Evolutionary conservation across 495 filamentous ascomycete species (phyloP), one percentile per base, ranked within the genome.

Genomic region (Bathelium albidoporum): DNA sequence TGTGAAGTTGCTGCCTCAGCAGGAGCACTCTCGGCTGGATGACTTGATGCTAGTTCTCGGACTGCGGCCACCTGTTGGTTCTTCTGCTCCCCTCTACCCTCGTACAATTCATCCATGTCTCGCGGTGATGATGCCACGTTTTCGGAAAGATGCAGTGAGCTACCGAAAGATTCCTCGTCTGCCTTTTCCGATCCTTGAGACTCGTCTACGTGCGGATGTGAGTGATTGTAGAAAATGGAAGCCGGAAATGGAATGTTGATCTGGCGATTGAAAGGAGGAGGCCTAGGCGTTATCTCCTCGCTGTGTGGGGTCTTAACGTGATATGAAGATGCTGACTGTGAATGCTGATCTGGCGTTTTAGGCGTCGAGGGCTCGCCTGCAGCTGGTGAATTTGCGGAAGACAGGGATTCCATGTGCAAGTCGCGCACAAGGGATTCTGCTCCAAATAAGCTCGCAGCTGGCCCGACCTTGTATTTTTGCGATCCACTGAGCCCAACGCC

Each of bases 401-500:
- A 66, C 20, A 77, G 77, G 59, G 86, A 87, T 62, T 81, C 80
- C 84, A 89, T 87, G 66, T 88, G 81, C 60, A 89, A 74, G 67
- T 85, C 80, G 65, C 83, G 79, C 65, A 90, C 83, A 64, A 88
- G 73, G 12, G 82, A 85, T 73, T 88, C 86, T 60, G 87, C 81
- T 43, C 85, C 87, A 65, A 84, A 79, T 36, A 89, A 75, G 72
- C 86, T 89, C 36, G 83, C 73, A 58, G 81, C 80, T 53, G 76
- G 76, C 63, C 73, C 74, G 67, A 65, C 77, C 75, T 66, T 55
- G 75, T 20, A 29, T 71, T 60, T 74, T 70, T 59, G 73, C 74
- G 64, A 28, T 26, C 24, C 49, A 28, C 5, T 29, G 2, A 68
- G 65, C 14, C 49, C 58, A 39, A 62, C 16, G 36, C 53, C 29